Conservation (phyloP, 2,329 filamentous ascomycete species). For the Aschersonia sp. region DNA sequence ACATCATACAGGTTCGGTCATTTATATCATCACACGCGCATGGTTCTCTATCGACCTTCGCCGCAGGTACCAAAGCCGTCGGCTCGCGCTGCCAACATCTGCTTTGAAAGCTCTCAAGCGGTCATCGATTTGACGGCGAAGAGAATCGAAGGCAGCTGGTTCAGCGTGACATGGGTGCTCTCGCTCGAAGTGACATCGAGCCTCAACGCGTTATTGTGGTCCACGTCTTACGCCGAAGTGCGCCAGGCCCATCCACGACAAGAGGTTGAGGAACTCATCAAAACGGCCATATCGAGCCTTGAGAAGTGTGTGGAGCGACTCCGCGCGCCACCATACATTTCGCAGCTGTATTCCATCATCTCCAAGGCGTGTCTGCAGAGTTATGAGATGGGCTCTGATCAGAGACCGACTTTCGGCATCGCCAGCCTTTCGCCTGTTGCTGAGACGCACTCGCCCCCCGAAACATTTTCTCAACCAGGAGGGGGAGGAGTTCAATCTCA, state of each 20-base stretch:
- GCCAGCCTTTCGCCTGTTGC: conserved; percentile 17
- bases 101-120: conserved; percentile 68
- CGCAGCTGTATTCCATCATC: conserved; percentile 76
- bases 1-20: conserved; percentile 37
- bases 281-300: conserved; percentile 64
- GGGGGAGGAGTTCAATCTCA: conserved; percentile 16
- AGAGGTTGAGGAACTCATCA: conserved; percentile 62
- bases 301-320: conserved; percentile 71
- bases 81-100: conserved; percentile 60
- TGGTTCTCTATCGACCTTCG: conserved; percentile 79
- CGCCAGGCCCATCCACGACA: conserved; percentile 57
- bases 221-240: conserved; percentile 74
- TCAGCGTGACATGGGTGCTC: conserved; percentile 91
- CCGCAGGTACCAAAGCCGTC: conserved; percentile 85
- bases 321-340: conserved; percentile 78
- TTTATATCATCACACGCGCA: conserved; percentile 74
- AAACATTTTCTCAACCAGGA: conserved; percentile 11
- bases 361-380: conserved; percentile 76
- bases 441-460: conserved; percentile 18
- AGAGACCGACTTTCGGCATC: conserved; percentile 14
- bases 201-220: conserved; percentile 85
- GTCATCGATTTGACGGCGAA: conserved; percentile 71
- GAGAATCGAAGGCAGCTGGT: conserved; percentile 60
- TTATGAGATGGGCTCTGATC: conserved; percentile 44
- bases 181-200: conserved; percentile 81